Evolutionary conservation across 805 yeast genomes (phyloP).

Genomic region (Grigorovia transvaalensis): DNA sequence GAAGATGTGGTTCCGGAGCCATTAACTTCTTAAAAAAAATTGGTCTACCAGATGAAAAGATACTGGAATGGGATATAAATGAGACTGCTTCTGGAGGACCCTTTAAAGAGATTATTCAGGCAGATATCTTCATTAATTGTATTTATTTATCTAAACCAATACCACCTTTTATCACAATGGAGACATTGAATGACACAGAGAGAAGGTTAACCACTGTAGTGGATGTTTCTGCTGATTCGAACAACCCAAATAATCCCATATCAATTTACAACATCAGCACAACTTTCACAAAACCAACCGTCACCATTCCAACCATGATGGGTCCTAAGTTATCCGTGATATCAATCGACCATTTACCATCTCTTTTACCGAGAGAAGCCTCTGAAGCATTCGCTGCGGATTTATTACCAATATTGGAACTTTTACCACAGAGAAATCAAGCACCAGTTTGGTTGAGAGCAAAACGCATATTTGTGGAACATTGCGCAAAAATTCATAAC

Average conservation of each 20-base stretch:
- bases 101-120: constrained; percentile 74
- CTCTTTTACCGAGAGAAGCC: constrained; percentile 92
- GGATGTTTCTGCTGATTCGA: constrained; percentile 97
- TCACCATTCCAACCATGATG: constrained; percentile 58
- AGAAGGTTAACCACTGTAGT: constrained; percentile 88
- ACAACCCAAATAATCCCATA: constrained; percentile 95
- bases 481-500: constrained; percentile 60
- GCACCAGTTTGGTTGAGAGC: constrained; percentile 93
- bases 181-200: constrained; percentile 48
- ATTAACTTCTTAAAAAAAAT: constrained; percentile 67
- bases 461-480: constrained; percentile 68
- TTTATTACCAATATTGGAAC: constrained; percentile 81
- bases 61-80: constrained; percentile 90
- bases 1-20: constrained; percentile 98
- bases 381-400: constrained; percentile 85
- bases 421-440: constrained; percentile 67
- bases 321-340: constrained; percentile 88
- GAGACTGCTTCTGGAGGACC: constrained; percentile 98
- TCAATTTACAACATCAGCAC: constrained; percentile 91
- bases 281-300: constrained; percentile 85
- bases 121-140: constrained; percentile 91
- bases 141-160: constrained; percentile 89
- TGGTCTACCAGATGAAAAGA: constrained; percentile 79
- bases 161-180: constrained; percentile 75
- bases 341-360: constrained; percentile 94